These are phyloP conservation scores for Mrakia gelida DNA, from an alignment of 768 basidiomycete species.

Conservation along the genomic window DNA sequence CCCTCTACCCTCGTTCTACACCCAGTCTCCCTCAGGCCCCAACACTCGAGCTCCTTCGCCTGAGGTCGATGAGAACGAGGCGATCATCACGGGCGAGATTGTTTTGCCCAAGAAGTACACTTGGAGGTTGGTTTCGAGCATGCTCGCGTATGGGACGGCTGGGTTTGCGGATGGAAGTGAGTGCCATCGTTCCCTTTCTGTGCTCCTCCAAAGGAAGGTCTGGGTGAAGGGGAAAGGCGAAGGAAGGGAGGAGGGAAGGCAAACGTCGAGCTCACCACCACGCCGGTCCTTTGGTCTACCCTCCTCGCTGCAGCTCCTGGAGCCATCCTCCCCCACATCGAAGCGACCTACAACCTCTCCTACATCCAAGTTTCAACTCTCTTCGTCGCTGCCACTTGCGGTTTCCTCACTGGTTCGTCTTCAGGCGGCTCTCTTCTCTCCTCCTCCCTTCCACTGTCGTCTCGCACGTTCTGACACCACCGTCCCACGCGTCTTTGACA, in stretches of 20 bases:
- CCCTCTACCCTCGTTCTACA: background rate
- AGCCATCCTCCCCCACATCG: constrained; percentile 2
- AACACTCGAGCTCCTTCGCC: constrained; percentile 4
- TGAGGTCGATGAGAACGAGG: background rate
- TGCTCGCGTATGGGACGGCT: background rate
- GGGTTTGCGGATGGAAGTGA: background rate
- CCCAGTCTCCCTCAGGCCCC: background rate
- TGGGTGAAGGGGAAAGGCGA: background rate
- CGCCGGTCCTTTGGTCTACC: too few species aligned
- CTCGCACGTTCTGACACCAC: background rate
- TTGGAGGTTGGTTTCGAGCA: constrained; percentile 3
- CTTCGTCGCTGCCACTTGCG: background rate
- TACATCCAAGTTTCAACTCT: constrained; percentile 20
- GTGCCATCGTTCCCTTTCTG: too few species aligned
- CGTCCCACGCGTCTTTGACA: background rate
- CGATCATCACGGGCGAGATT: background rate
- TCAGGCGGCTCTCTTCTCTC: too few species aligned
- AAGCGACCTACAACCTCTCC: background rate
- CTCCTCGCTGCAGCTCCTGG: too few species aligned
- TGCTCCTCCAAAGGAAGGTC: too few species aligned
- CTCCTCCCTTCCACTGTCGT: background rate
- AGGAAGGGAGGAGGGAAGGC: background rate
- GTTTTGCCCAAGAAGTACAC: background rate
- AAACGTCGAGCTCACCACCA: constrained; percentile 1
- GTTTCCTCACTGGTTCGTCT: background rate